Conservation (phyloP, 2,329 filamentous ascomycete species). For the Fusarium graminum region DNA sequence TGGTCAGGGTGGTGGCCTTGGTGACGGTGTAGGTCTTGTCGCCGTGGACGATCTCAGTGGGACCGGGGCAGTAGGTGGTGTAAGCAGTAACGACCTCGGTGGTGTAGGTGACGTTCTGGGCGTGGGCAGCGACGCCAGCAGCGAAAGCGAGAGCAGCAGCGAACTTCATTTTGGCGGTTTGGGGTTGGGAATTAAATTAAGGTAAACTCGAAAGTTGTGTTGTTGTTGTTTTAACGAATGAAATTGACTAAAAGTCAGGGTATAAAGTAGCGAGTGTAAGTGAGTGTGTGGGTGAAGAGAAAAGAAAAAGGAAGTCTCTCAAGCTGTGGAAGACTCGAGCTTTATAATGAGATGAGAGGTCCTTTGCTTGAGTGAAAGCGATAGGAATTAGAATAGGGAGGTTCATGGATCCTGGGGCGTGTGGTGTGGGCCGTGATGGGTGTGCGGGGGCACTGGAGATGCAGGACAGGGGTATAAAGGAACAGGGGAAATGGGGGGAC, state of each 20-base stretch:
- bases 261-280: conserved; percentile 45
- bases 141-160: conserved; percentile 65
- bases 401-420: conserved; percentile 37
- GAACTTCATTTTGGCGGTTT: conserved; percentile 74
- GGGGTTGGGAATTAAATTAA: conserved; percentile 53
- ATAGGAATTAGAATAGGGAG: conserved; percentile 35
- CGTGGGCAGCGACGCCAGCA: conserved; percentile 63
- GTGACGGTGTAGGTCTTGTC: conserved; percentile 77
- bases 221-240: conserved; percentile 49
- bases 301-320: conserved; percentile 51
- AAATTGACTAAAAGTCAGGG: conserved; percentile 50
- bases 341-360: conserved; percentile 60
- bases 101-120: conserved; percentile 63
- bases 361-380: conserved; percentile 15
- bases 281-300: conserved; percentile 60
- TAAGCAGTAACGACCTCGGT: conserved; percentile 75
- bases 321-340: conserved; percentile 58
- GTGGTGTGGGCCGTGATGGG: conserved; percentile 28
- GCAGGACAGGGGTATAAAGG: conserved; percentile 2
- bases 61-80: conserved; percentile 79
- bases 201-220: conserved; percentile 53
- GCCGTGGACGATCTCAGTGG: conserved; percentile 74
- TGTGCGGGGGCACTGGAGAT: conserved; percentile 24
- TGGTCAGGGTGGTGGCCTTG: conserved; percentile 76
- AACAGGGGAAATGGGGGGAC: conserved; percentile 21